phyloP scores from a whole-genome alignment of 352 stramenopile genomes.

The Peronospora farinosa region DNA sequence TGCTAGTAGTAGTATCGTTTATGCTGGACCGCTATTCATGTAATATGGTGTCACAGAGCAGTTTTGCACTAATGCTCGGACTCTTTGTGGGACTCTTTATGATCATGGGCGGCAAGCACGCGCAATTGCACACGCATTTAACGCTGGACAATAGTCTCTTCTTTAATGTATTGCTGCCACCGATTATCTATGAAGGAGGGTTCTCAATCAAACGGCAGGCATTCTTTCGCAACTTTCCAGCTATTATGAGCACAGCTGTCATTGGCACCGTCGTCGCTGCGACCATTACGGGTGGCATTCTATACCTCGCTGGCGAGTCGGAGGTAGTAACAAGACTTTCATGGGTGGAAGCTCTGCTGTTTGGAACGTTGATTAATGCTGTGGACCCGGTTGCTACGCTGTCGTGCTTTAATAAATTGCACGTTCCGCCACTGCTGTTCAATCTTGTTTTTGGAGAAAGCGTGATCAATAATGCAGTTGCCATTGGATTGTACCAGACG shows the following conservation, averaged over 20 bases:
- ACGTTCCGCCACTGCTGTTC: conserved; percentile 86
- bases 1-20: conserved; percentile 79
- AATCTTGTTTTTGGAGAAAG: conserved; percentile 94
- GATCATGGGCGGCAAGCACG: conserved; percentile 54
- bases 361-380: conserved; percentile 89
- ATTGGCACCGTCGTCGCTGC: conserved; percentile 73
- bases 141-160: conserved; percentile 85
- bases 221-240: conserved; percentile 83
- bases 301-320: conserved; percentile 59
- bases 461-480: conserved; percentile 92
- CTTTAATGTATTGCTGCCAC: conserved; percentile 77
- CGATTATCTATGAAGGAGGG: conserved; percentile 85
- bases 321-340: conserved; percentile 64
- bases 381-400: conserved; percentile 93
- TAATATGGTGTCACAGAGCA: conserved; percentile 77
- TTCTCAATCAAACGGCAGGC: conserved; percentile 84
- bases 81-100: conserved; percentile 62
- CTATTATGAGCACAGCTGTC: conserved; percentile 80
- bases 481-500: conserved; percentile 90
- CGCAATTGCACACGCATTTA: conserved; percentile 58
- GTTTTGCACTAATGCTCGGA: conserved; percentile 76
- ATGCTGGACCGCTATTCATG: conserved; percentile 80
- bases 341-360: conserved; percentile 88
- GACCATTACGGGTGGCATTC: conserved; percentile 60
- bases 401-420: conserved; percentile 88